Conservation (phyloP, 805 yeast species). For the Candida glaebosa region DNA sequence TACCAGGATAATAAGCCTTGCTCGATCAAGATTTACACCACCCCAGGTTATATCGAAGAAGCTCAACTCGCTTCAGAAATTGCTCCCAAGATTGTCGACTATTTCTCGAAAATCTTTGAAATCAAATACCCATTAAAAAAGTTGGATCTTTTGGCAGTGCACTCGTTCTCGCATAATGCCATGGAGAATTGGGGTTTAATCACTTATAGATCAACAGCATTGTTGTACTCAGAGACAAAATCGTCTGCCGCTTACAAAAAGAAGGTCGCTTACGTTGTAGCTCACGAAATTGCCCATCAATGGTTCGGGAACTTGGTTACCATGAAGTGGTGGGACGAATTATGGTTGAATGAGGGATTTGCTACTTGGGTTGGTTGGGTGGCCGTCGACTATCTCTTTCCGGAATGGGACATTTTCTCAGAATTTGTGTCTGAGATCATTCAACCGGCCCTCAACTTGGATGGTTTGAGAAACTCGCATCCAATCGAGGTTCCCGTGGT, state of each 20-base stretch:
- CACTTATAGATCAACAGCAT: conserved; percentile 56
- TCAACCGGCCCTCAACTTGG: conserved; percentile 51
- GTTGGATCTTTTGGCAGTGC: conserved; percentile 75
- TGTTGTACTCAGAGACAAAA: conserved; percentile 42
- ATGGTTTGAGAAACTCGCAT: conserved; percentile 62
- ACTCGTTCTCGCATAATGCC: conserved; percentile 78
- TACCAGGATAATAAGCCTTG: conserved; percentile 38
- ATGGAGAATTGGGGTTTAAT: conserved; percentile 92
- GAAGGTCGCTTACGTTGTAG: conserved; percentile 77
- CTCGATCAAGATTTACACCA: conserved; percentile 51
- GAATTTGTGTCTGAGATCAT: conserved; percentile 50
- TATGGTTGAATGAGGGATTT: conserved; percentile 88
- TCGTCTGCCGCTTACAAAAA: conserved; percentile 54
- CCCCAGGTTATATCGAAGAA: conserved; percentile 44
- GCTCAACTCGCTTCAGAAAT: conserved; percentile 47
- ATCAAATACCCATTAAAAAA: conserved; percentile 72
- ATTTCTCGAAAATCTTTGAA: conserved; percentile 46
- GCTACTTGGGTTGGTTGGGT: conserved; percentile 83
- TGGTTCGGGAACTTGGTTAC: conserved; percentile 91
- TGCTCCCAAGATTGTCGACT: conserved; percentile 50
- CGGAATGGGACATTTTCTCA: conserved; percentile 78
- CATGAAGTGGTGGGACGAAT: conserved; percentile 92
- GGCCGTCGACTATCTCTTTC: conserved; percentile 66
- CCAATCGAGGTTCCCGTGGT: conserved; percentile 81
- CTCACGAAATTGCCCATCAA: conserved; percentile 86